Percentiles rank a stretch among this genome's conserved stretches.
Conservation (phyloP, 2,329 filamentous ascomycete genomes). For the Diplodia mutila region DNA sequence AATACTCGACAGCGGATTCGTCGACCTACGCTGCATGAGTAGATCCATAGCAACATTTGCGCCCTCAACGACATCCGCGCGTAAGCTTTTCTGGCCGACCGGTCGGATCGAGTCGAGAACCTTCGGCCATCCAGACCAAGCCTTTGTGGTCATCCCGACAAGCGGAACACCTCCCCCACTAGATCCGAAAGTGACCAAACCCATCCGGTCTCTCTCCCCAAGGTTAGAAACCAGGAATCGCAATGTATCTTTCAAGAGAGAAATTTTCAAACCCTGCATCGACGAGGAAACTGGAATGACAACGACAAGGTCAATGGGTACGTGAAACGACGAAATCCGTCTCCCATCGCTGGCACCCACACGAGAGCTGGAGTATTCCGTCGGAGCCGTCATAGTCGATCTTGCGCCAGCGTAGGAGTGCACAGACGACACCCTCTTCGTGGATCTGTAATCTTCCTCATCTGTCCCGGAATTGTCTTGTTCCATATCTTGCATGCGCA, state of each 20-base stretch:
- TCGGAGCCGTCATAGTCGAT: conserved; percentile 78
- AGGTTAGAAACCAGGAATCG: conserved; percentile 89
- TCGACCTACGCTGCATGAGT: conserved; percentile 95
- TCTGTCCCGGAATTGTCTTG: conserved; percentile 80
- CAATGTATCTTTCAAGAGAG: conserved; percentile 85
- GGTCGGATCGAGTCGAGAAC: conserved; percentile 86
- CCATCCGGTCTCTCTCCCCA: conserved; percentile 94
- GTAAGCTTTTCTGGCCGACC: conserved; percentile 93
- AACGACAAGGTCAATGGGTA: conserved; percentile 92
- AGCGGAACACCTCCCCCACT: conserved; percentile 90
- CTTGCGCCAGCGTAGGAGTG: conserved; percentile 82
- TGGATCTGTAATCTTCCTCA: conserved; percentile 77
- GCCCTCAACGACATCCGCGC: conserved; percentile 94
- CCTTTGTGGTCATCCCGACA: conserved; percentile 97
- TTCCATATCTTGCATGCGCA: conserved; percentile 74
- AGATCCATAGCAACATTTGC: conserved; percentile 98
- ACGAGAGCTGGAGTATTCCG: conserved; percentile 47
- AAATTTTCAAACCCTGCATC: conserved; percentile 99
- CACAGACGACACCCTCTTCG: conserved; percentile 74
- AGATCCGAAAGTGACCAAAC: conserved; percentile 93
- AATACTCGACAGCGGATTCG: conserved; percentile 93
- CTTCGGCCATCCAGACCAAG: conserved; percentile 89
- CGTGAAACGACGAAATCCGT: conserved; percentile 67
- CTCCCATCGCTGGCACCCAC: conserved; percentile 48
- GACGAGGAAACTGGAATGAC: conserved; percentile 97